phyloP scores from a whole-genome alignment of 2,329 filamentous ascomycete genomes.

The Colletotrichum sp. region DNA sequence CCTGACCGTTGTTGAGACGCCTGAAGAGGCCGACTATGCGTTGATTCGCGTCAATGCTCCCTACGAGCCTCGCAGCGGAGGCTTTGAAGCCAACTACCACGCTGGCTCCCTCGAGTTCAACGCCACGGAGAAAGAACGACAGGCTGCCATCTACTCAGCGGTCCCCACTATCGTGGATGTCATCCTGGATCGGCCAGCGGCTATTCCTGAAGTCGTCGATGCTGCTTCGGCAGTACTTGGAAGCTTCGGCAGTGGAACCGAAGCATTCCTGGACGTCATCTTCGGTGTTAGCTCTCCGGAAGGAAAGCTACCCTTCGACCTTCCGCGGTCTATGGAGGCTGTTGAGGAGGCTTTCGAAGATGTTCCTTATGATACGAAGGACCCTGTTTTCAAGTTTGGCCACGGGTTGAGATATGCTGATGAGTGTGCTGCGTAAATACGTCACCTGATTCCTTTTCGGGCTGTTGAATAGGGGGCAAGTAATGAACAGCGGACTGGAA shows the following conservation, averaged over 20 bases:
- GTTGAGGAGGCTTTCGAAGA: constrained; percentile 37
- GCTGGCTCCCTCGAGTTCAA: constrained; percentile 46
- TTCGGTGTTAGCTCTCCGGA: constrained; percentile 41
- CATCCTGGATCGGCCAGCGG: constrained; percentile 45
- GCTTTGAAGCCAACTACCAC: constrained; percentile 42
- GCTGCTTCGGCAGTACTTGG: constrained; percentile 41
- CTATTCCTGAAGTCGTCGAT: constrained; percentile 44
- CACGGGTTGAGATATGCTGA: constrained; percentile 25
- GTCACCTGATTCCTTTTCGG: neutral
- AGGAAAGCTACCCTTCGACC: constrained; percentile 50
- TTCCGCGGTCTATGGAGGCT: constrained; percentile 48
- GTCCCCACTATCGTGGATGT: constrained; percentile 49
- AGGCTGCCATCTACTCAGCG: constrained; percentile 37
- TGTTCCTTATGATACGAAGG: constrained; percentile 30
- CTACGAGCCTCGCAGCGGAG: constrained; percentile 42
- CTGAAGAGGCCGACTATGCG: constrained; percentile 44
- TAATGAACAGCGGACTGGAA: neutral
- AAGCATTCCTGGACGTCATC: constrained; percentile 49
- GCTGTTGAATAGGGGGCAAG: neutral
- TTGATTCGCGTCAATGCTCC: constrained; percentile 44
- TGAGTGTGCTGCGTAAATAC: neutral
- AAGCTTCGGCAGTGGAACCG: constrained; percentile 42
- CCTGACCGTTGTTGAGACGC: constrained; percentile 37
- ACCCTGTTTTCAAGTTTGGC: constrained; percentile 34
- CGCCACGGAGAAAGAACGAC: constrained; percentile 27